Percentiles rank a stretch among this genome's conserved stretches.
phyloP scores from a whole-genome alignment of 345 rosid species.

The Eucalyptus curtisii region DNA sequence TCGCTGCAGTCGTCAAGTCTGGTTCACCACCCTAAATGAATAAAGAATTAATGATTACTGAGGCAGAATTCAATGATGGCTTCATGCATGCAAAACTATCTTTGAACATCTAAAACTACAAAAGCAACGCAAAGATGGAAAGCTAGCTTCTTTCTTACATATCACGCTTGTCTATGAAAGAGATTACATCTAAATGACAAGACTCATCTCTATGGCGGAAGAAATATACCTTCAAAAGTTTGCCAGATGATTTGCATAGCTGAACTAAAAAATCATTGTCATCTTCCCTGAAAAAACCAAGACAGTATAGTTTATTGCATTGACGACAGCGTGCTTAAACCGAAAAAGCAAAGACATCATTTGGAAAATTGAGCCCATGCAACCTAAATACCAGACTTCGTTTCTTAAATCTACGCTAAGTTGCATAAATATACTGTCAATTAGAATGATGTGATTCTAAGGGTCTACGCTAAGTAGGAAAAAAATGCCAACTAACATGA shows the following conservation, averaged over 20 bases:
- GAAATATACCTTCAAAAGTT: constrained; percentile 60
- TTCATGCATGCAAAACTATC: neutral
- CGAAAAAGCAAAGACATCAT: neutral
- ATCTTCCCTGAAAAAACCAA: constrained; percentile 52
- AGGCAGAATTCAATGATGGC: neutral
- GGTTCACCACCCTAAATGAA: constrained; percentile 80
- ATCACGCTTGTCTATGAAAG: neutral
- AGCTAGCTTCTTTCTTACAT: neutral
- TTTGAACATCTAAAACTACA: neutral
- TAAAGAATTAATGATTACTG: neutral
- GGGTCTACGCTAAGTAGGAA: neutral
- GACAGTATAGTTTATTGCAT: neutral
- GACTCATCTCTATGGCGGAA: neutral
- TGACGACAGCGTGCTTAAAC: neutral
- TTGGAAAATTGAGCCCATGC: neutral
- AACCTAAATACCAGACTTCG: neutral
- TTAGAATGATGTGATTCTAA: neutral
- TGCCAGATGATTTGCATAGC: constrained; percentile 72
- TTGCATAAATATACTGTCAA: neutral
- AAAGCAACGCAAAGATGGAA: neutral
- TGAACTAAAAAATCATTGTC: constrained; percentile 76
- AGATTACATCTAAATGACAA: neutral
- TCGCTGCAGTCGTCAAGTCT: constrained; percentile 69
- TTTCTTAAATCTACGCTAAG: neutral
- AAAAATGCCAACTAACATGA: neutral